Percentiles rank a stretch among this genome's conserved stretches.
Evolutionary conservation across 164 flowering plant genomes (phyloP).

Genomic region (Vitis vinifera): DNA sequence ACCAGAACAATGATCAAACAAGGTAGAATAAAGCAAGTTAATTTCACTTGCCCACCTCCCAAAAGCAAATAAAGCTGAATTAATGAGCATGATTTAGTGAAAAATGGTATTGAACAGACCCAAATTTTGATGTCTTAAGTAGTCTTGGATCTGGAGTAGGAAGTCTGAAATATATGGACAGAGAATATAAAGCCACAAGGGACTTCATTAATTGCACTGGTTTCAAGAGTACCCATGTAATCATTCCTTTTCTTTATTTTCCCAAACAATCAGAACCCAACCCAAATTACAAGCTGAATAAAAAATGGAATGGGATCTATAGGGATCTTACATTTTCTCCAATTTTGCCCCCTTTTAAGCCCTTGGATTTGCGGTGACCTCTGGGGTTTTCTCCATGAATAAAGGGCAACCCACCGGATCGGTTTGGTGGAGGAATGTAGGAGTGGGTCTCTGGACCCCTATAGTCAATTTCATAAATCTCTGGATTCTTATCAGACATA

Average conservation of each 20-base stretch:
- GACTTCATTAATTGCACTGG: no score
- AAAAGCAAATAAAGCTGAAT: not conserved
- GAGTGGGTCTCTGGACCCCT: constrained; percentile 92
- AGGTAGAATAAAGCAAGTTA: not conserved
- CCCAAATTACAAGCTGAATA: not conserved
- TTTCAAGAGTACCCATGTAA: no score
- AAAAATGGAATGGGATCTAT: not conserved
- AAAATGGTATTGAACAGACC: no score
- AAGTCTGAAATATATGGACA: no score
- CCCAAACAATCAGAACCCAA: not conserved
- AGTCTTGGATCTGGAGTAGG: no score
- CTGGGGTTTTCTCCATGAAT: constrained; percentile 12
- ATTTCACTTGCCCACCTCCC: no score
- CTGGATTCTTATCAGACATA: constrained; percentile 19
- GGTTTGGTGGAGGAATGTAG: constrained; percentile 59
- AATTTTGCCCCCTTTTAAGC: constrained; percentile 4
- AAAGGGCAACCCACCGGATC: constrained; percentile 24
- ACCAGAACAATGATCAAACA: not conserved
- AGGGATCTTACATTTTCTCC: constrained; percentile 18
- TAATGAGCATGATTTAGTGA: no score
- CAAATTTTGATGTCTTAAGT: no score
- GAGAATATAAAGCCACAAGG: no score
- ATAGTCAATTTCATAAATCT: constrained; percentile 75
- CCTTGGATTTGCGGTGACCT: constrained; percentile 21
- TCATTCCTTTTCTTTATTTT: no score